A percentile compares a stretch with the other conserved stretches of the same genome.
Evolutionary conservation across 805 yeast species (phyloP).

Genomic region (Cyberlindnera misumaiensis): DNA sequence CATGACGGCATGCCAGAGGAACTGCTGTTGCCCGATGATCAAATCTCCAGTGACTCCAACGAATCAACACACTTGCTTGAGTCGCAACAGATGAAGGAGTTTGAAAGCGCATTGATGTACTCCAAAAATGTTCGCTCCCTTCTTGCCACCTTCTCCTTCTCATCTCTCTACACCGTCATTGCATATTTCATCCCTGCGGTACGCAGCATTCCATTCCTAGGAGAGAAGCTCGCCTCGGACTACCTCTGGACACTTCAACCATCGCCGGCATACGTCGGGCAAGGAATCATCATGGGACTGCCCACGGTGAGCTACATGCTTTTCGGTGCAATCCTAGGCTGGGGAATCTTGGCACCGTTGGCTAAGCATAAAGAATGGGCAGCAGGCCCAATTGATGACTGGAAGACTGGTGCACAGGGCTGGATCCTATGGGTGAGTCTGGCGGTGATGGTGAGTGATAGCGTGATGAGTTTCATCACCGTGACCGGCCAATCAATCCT

Average conservation of each 20-base stretch:
- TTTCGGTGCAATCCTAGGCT: constrained; percentile 82
- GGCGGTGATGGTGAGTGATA: constrained; percentile 90
- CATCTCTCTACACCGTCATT: constrained; percentile 65
- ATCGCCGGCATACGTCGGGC: constrained; percentile 96
- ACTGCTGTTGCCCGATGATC: too few species aligned
- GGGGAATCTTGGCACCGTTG: constrained; percentile 87
- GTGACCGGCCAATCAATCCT: constrained; percentile 42
- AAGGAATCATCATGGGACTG: constrained; percentile 95
- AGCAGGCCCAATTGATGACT: constrained; percentile 80
- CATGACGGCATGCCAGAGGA: constrained; percentile 5
- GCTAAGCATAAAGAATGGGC: constrained; percentile 76
- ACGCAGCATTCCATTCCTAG: constrained; percentile 70
- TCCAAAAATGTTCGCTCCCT: constrained; percentile 56
- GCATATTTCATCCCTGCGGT: constrained; percentile 72
- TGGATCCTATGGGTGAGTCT: constrained; percentile 95
- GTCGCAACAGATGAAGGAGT: constrained; percentile 23
- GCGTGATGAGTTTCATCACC: constrained; percentile 70
- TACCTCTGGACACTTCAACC: constrained; percentile 90
- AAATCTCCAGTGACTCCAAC: too few species aligned
- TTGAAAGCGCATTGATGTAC: constrained; percentile 31
- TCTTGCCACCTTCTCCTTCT: constrained; percentile 51
- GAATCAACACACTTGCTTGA: constrained; percentile 17
- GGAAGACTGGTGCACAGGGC: constrained; percentile 93
- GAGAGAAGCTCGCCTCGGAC: constrained; percentile 46
- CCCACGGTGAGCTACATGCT: constrained; percentile 89